Percentiles rank a stretch among this genome's conserved stretches.
Evolutionary conservation across 1,284 basidiomycete genomes (phyloP).

Genomic region (Phellopilus nigrolimitatus): DNA sequence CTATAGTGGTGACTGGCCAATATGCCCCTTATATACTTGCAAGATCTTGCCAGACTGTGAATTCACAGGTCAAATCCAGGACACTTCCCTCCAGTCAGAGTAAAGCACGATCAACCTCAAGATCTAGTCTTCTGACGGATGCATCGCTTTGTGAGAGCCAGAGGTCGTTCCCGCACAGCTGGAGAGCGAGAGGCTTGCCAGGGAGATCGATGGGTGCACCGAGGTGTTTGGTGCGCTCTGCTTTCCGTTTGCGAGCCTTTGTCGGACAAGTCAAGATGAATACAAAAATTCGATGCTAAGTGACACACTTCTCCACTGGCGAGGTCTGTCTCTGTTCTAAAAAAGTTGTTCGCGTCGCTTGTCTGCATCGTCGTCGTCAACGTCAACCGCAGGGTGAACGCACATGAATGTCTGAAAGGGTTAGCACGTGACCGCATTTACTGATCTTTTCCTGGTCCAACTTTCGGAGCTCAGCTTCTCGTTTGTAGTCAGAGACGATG

Average conservation of each 20-base stretch:
- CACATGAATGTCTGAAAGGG: too few relatives aligned
- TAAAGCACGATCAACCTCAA: constrained; percentile 56
- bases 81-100: constrained; percentile 16
- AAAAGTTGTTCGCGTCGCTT: constrained; percentile 39
- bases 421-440: constrained; percentile 15
- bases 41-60: constrained; percentile 72
- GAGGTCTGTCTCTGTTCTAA: constrained; percentile 74
- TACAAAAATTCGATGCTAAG: constrained; percentile 15
- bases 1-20: constrained; percentile 83
- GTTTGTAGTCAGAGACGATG: constrained; percentile 23
- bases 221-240: constrained; percentile 62
- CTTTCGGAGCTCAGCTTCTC: neutral
- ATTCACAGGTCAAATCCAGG: constrained; percentile 15
- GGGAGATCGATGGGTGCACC: constrained; percentile 74
- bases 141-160: constrained; percentile 88
- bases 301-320: constrained; percentile 54
- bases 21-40: constrained; percentile 76
- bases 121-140: constrained; percentile 64
- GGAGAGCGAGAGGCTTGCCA: constrained; percentile 70
- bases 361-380: constrained; percentile 6
- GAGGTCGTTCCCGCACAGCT: constrained; percentile 57
- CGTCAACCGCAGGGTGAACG: constrained; percentile 3
- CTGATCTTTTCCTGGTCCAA: neutral
- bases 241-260: constrained; percentile 67
- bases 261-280: constrained; percentile 19